phyloP scores from a whole-genome alignment of 257 asterid genomes.

The Sherardia arvensis region DNA sequence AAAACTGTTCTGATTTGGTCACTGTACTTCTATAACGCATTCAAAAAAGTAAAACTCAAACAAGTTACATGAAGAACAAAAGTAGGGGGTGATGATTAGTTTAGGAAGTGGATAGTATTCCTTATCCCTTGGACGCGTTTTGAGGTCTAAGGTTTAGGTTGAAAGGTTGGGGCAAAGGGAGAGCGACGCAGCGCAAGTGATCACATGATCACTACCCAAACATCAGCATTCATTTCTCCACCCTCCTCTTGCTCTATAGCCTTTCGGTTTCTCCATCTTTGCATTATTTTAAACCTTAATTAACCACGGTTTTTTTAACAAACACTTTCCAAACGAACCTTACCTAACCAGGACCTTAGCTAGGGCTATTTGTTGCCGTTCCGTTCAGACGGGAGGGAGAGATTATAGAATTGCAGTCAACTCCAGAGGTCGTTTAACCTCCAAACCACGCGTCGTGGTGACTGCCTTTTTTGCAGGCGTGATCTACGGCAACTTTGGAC shows the following conservation, averaged over 20 bases:
- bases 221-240: slow-evolving; percentile 1
- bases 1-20: no score
- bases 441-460: background rate
- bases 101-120: background rate
- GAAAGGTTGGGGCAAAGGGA: slow-evolving; percentile 1
- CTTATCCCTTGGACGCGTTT: background rate
- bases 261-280: background rate
- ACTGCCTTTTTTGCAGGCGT: slow-evolving; percentile 1
- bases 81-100: no score
- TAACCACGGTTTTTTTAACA: no score
- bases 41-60: no score
- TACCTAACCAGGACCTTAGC: background rate
- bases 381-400: no score
- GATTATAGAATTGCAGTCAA: no score
- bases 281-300: background rate
- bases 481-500: slow-evolving; percentile 7
- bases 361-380: no score
- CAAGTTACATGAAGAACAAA: no score
- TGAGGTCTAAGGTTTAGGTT: slow-evolving; percentile 1
- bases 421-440: background rate
- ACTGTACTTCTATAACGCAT: no score
- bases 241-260: background rate
- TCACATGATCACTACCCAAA: slow-evolving; percentile 6
- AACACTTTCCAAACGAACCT: background rate
- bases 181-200: slow-evolving; percentile 1